phyloP scores from a whole-genome alignment of 805 yeast genomes.

The Phaffomyces thermotolerans region DNA sequence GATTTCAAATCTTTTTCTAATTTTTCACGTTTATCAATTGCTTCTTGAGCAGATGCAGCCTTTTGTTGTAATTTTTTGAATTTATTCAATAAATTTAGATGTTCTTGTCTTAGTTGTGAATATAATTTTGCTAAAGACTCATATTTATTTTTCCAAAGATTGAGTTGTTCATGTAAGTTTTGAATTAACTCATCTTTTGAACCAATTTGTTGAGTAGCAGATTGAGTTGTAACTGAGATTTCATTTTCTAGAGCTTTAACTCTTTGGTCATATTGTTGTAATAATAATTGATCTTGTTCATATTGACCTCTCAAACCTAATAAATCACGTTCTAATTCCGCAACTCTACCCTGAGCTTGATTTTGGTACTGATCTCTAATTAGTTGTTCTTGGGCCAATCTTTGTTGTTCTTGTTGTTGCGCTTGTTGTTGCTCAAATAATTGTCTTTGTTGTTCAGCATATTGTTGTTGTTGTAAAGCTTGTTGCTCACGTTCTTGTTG shows the following conservation, averaged over 20 bases:
- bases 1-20: slow-evolving; percentile 77
- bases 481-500: slow-evolving; percentile 60
- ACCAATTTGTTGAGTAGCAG: slow-evolving; percentile 65
- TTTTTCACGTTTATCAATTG: slow-evolving; percentile 74
- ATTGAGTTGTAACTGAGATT: slow-evolving; percentile 47
- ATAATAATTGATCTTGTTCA: slow-evolving; percentile 75
- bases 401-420: slow-evolving; percentile 60
- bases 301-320: slow-evolving; percentile 70
- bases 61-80: slow-evolving; percentile 79
- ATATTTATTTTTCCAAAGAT: slow-evolving; percentile 77
- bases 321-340: slow-evolving; percentile 77
- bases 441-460: slow-evolving; percentile 60
- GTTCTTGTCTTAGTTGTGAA: slow-evolving; percentile 89
- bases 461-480: slow-evolving; percentile 57
- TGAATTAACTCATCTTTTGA: slow-evolving; percentile 69
- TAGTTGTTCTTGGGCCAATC: slow-evolving; percentile 62
- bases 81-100: slow-evolving; percentile 66
- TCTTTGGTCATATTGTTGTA: slow-evolving; percentile 81
- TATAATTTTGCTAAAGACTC: slow-evolving; percentile 85
- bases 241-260: slow-evolving; percentile 79
- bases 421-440: slow-evolving; percentile 68
- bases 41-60: slow-evolving; percentile 86
- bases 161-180: slow-evolving; percentile 65
- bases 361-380: slow-evolving; percentile 60
- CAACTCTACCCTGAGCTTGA: slow-evolving; percentile 70